Evolutionary conservation across 31 red algal species (phyloP).

Genomic region (Bonnemaisonia californica): DNA sequence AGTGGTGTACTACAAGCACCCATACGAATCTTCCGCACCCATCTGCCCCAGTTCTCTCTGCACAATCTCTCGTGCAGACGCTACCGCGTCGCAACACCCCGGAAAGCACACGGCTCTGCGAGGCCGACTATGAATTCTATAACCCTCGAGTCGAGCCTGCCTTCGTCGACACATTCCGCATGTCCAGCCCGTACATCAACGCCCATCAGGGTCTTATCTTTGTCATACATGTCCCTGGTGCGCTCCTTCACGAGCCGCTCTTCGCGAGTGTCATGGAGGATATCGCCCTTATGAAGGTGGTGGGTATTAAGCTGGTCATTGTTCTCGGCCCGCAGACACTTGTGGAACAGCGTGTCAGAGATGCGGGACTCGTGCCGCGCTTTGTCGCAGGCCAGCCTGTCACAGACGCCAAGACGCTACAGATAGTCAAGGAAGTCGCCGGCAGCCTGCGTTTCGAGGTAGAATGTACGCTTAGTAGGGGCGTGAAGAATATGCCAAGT

Average conservation of each 20-base stretch:
- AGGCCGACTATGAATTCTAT: slow-evolving; percentile 34
- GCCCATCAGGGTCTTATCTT: slow-evolving; percentile 81
- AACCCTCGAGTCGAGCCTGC: slow-evolving; percentile 49
- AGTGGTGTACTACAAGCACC: slow-evolving; percentile 63
- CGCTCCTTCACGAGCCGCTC: slow-evolving; percentile 64
- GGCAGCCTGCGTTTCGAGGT: slow-evolving; percentile 90
- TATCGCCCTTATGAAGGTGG: slow-evolving; percentile 81
- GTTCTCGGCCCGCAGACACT: slow-evolving; percentile 82
- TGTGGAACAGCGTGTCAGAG: slow-evolving; percentile 59
- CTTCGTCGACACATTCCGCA: slow-evolving; percentile 93
- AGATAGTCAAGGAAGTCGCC: slow-evolving; percentile 76
- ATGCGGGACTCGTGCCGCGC: slow-evolving; percentile 16
- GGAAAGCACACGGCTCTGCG: slow-evolving; percentile 28
- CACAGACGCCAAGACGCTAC: slow-evolving; percentile 57
- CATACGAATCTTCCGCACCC: neutral
- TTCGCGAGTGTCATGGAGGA: slow-evolving; percentile 94
- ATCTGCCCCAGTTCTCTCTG: neutral
- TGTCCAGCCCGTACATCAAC: slow-evolving; percentile 90
- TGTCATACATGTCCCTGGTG: slow-evolving; percentile 95
- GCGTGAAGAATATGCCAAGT: slow-evolving; percentile 79
- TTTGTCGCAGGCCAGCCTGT: slow-evolving; percentile 74
- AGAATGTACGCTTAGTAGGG: slow-evolving; percentile 72
- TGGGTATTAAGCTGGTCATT: slow-evolving; percentile 92
- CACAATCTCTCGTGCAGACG: slow-evolving; percentile 1
- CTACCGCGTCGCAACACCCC: slow-evolving; percentile 9